Evolutionary conservation across 805 yeast genomes (phyloP).

Genomic region (Debaryomyces castellii): DNA sequence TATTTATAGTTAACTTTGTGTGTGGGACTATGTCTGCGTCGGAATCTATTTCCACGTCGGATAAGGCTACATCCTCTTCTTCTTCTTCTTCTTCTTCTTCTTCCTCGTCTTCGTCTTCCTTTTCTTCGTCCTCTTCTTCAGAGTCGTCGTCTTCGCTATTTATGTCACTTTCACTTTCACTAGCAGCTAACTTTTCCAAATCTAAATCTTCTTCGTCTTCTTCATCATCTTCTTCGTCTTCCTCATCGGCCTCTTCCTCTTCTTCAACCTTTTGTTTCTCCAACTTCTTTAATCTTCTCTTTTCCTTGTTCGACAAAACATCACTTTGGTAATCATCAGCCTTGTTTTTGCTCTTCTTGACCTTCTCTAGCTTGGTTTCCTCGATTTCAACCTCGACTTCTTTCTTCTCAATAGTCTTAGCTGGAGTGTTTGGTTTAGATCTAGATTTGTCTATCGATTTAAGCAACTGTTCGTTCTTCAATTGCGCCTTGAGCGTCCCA

Average conservation of each 20-base stretch:
- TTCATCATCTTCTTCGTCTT: slow-evolving; percentile 39
- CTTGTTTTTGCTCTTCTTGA: slow-evolving; percentile 13
- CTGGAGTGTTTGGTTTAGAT: slow-evolving; percentile 16
- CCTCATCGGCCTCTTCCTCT: slow-evolving; percentile 27
- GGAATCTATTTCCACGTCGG: slow-evolving; percentile 89
- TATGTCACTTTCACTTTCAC: slow-evolving; percentile 48
- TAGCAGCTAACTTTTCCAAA: slow-evolving; percentile 53
- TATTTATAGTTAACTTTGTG: slow-evolving; percentile 86
- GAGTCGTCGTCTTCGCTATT: slow-evolving; percentile 28
- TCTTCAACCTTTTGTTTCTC: slow-evolving; percentile 19
- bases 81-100: slow-evolving; percentile 61
- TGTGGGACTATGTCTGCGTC: slow-evolving; percentile 94
- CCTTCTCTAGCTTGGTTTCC: slow-evolving; percentile 4
- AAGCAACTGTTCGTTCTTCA: slow-evolving; percentile 25
- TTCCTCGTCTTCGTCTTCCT: slow-evolving; percentile 50
- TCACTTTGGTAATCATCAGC: slow-evolving; percentile 45
- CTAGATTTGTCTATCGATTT: slow-evolving; percentile 24
- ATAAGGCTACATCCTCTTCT: slow-evolving; percentile 80
- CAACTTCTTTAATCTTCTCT: slow-evolving; percentile 56
- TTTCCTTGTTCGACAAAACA: slow-evolving; percentile 61
- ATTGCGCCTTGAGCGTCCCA: slow-evolving; percentile 30
- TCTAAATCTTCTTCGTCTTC: slow-evolving; percentile 44
- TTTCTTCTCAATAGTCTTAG: slow-evolving; percentile 6
- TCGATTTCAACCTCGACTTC: slow-evolving; percentile 8
- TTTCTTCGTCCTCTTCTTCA: slow-evolving; percentile 34